Percentiles rank a stretch among this genome's conserved stretches.
Conservation (phyloP, 2,329 filamentous ascomycete species). For the Thermochaetoides dissita region DNA sequence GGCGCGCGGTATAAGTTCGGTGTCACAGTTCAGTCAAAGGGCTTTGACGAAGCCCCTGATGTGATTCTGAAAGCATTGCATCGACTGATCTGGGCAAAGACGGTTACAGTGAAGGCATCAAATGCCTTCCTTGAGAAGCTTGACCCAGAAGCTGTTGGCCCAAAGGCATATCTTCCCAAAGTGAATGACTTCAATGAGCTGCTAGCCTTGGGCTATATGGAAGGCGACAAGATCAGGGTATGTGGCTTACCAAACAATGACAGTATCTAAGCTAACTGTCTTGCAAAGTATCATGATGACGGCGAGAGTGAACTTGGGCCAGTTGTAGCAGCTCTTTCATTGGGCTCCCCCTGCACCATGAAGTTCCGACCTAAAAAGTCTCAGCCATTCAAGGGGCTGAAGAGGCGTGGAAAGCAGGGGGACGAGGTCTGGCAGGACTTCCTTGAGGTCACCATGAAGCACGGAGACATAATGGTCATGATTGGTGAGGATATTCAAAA, state of each 20-base stretch:
- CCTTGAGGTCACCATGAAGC: conserved; percentile 32
- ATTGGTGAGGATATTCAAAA: conserved; percentile 44
- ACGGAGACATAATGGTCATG: conserved; percentile 55
- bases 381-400: too few species aligned
- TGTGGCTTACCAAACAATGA: conserved; percentile 12
- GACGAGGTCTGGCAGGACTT: conserved; percentile 20
- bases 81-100: conserved; percentile 41
- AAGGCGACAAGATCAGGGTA: conserved; percentile 42
- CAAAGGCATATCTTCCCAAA: not conserved
- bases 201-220: conserved; percentile 48
- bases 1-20: conserved; percentile 56
- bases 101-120: conserved; percentile 23
- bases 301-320: conserved; percentile 49
- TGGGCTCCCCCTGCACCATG: conserved; percentile 47
- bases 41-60: conserved; percentile 34
- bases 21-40: conserved; percentile 36
- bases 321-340: conserved; percentile 46
- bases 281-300: conserved; percentile 46
- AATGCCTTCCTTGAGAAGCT: conserved; percentile 14
- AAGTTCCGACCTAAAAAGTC: conserved; percentile 37
- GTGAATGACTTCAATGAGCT: conserved; percentile 46
- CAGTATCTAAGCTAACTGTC: not conserved
- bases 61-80: conserved; percentile 36
- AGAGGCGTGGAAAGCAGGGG: not conserved
- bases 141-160: not conserved